Evolutionary conservation across 202 grass and related monocot genomes (phyloP), one percentile per base, ranked within the genome.

Genomic region (Eragrostis tef): DNA sequence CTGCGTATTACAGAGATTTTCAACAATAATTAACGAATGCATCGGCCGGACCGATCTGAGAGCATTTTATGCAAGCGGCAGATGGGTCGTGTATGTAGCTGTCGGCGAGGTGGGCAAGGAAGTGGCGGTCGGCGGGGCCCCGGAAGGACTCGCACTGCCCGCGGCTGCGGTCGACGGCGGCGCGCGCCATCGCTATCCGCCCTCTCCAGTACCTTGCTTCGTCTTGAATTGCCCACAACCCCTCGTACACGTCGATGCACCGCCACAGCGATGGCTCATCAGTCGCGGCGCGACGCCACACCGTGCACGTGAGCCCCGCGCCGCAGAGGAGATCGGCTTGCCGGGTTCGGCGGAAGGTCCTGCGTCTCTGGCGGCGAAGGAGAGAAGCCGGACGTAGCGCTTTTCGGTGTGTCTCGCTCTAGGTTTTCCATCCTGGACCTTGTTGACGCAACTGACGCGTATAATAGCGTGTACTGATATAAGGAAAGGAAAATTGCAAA

Each of bases 111-210:
- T 74, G 57, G 71, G 2, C 6, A 0, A 74, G 19, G 11, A 57
- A 6, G 29, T 54, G 6, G 17, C 21, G 11, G 47, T 52, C 50
- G 6, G 9, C 50, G 19, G 20, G 1, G 17, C 29, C 50, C 11
- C 14, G 57, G 21, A 62, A 77, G 39, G 73, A 59, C 56, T 62
- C 73, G 34, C 72, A 75, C 10, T 4, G 56, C 6, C 73, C 56
- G 56, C 51, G 51, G 51, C 17, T 54, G 51, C 17, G 51, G 17
- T 54, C 51, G 1, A 54, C 51, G 51, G 51, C 51, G 51, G 51
- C 16, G 51, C 50, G 50, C 51, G 17, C 51, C 51, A n/a, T 54
- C 4, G 20, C n/a, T 21, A 58, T 9, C 3, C 56, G 73, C 6
- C 8, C 73, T 12, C 41, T 39, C 53, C 53, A 76, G 1, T 3